These are phyloP conservation scores for Coemansia sp. DNA, from an alignment of 192 early-diverging fungal genomes.

Conservation along the genomic window DNA sequence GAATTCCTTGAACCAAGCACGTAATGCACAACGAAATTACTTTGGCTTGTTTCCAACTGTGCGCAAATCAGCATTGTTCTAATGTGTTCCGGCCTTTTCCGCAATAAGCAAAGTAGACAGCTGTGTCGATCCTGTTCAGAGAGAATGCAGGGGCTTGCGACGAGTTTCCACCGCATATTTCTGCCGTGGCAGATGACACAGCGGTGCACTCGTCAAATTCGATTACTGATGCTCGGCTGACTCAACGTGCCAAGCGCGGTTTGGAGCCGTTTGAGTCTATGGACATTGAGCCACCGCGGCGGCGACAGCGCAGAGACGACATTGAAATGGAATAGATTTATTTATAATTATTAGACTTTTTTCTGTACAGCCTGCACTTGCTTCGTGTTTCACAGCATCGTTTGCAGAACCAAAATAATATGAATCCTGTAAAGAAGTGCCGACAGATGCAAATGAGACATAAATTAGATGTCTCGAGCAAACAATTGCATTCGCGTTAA, in stretches of 20 bases:
- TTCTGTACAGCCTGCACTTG: conserved; percentile 15
- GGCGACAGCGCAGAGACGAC: conserved; percentile 43
- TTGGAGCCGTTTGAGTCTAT: conserved; percentile 34
- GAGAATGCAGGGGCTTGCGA: background rate
- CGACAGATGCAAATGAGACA: background rate
- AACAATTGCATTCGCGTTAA: background rate
- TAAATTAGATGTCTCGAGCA: conserved; percentile 1
- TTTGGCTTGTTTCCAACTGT: background rate
- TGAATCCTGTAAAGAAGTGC: background rate
- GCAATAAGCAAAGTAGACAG: background rate
- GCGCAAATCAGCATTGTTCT: background rate
- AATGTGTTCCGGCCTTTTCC: background rate
- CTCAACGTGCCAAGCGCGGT: conserved; percentile 15
- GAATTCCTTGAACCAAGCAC: background rate
- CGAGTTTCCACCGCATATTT: background rate
- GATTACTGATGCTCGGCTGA: background rate
- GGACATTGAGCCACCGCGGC: conserved; percentile 50
- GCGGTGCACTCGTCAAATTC: background rate
- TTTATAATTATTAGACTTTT: conserved; percentile 7
- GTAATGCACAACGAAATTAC: background rate
- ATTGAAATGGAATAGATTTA: conserved; percentile 32
- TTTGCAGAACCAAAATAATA: conserved; percentile 1
- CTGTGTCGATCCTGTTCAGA: background rate
- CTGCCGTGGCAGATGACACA: background rate
- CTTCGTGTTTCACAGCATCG: conserved; percentile 5